Percentiles rank a stretch among this genome's conserved stretches.
Conservation (phyloP, 2,329 filamentous ascomycete species). For the Colletotrichum magnum region DNA sequence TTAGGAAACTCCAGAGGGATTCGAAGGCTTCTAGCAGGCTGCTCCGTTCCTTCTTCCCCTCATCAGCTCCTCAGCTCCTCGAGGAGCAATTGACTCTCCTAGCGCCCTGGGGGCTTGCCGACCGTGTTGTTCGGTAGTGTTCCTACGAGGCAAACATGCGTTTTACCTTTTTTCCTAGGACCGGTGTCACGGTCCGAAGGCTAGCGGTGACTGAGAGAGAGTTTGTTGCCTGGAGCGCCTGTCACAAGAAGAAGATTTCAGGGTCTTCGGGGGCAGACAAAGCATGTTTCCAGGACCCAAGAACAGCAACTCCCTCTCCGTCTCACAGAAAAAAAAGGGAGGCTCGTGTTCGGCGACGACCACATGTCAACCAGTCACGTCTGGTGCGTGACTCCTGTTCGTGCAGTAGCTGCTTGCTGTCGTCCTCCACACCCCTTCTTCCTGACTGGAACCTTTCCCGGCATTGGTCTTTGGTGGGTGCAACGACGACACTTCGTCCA, state of each 20-base stretch:
- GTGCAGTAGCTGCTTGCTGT: too few species aligned
- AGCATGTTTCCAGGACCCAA: neutral
- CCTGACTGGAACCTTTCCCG: too few species aligned
- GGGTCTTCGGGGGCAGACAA: slow-evolving; percentile 5
- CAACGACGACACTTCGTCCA: too few species aligned
- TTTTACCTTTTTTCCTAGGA: neutral
- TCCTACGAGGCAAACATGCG: neutral
- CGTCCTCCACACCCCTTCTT: too few species aligned
- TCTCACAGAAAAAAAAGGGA: too few species aligned
- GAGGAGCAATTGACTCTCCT: slow-evolving; percentile 18
- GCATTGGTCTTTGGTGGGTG: too few species aligned
- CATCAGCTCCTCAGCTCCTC: neutral
- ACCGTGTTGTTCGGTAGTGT: neutral
- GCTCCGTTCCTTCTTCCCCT: neutral
- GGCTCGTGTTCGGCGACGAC: too few species aligned
- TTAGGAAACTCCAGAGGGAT: slow-evolving; percentile 18
- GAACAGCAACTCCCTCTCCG: too few species aligned
- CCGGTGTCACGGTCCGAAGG: neutral
- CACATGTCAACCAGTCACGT: too few species aligned
- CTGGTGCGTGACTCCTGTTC: too few species aligned
- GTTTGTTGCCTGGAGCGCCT: neutral
- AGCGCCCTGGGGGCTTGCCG: neutral
- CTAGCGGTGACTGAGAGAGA: too few species aligned
- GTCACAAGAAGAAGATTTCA: neutral
- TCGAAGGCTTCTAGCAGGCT: neutral